Conservation (phyloP, 768 basidiomycete genomes). For the Pilatotrama ljubarskyi region DNA sequence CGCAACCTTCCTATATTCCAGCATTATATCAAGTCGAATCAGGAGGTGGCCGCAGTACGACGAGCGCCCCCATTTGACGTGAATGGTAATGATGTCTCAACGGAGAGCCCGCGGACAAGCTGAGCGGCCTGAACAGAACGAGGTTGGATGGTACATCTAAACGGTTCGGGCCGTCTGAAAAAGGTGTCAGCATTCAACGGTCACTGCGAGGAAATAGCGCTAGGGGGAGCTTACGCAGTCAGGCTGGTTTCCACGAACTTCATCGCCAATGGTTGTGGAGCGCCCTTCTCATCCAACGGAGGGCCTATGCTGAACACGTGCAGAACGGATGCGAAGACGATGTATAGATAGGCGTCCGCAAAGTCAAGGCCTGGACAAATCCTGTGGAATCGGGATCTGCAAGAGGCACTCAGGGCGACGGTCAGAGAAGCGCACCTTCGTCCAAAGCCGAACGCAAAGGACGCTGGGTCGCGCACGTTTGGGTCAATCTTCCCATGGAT, state of each 20-base stretch:
- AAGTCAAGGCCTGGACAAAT: slow-evolving; percentile 28
- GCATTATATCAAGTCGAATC: too few species aligned
- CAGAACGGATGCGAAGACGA: slow-evolving; percentile 23
- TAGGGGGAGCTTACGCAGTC: slow-evolving; percentile 1
- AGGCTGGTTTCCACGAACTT: neutral
- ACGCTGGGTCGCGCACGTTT: slow-evolving; percentile 20
- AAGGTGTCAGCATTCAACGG: neutral
- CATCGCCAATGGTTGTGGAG: neutral
- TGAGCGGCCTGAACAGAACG: neutral
- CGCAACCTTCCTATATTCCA: too few species aligned
- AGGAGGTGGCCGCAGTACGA: too few species aligned
- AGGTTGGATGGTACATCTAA: neutral
- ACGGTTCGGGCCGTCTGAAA: neutral
- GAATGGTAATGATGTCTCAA: neutral
- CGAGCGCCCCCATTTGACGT: too few species aligned
- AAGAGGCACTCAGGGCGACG: neutral
- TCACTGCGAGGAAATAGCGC: too few species aligned
- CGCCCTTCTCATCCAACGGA: slow-evolving; percentile 6
- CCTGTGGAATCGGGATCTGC: neutral
- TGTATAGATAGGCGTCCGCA: slow-evolving; percentile 22
- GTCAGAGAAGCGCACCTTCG: slow-evolving; percentile 13
- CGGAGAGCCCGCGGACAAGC: neutral
- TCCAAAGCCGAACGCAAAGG: slow-evolving; percentile 28
- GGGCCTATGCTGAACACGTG: slow-evolving; percentile 20
- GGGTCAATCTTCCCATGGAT: slow-evolving; percentile 14